Evolutionary conservation across 805 yeast genomes (phyloP), one percentile per base, ranked within the genome.

Genomic region (Zygoascus biomembranicola): DNA sequence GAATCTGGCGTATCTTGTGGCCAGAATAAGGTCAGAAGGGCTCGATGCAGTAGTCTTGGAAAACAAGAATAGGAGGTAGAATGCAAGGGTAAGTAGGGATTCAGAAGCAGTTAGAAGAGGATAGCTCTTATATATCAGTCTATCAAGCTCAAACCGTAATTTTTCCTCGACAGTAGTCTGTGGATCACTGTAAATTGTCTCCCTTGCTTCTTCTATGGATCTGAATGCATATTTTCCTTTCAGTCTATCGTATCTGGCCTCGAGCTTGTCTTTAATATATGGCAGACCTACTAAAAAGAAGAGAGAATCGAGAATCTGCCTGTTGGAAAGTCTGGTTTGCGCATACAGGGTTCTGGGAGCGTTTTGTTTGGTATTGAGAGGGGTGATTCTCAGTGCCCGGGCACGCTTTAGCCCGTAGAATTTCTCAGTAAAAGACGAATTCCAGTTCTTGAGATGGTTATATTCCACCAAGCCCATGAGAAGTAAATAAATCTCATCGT

Each of bases 391-490:
- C 23, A 73, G 64, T 37, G 58, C 58, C 4, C 67, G 59, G 8
- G 78, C 77, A 48, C 95, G 73, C 63, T 89, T 89, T 58, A 92
- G 69, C 1, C 97, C 98, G 64, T 92, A 92, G 65, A 92, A 92
- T 64, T 87, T 86, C 66, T 92, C 97, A 0, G 95, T 88, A 63
- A 92, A 88, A 1, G 94, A 80, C 0, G 95, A 80, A 62, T 87
- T 90, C 88, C 94, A 87, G 49, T 74, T 73, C 50, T 72, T 77
- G 49, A 92, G 67, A 60, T 84, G 87, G 57, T 78, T 76, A 73
- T 81, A 81, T 66, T 94, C 97, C 1, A 92, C 70, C 2, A 77
- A 54, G 0, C 86, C 81, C 62, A 90, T 72, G 2, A 84, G 55
- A 1, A 79, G 55, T 2, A 84, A 66, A 60, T 84, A 84, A 39